Evolutionary conservation across 1,284 basidiomycete genomes (phyloP).

Genomic region (Filobasidium uniguttulatum): DNA sequence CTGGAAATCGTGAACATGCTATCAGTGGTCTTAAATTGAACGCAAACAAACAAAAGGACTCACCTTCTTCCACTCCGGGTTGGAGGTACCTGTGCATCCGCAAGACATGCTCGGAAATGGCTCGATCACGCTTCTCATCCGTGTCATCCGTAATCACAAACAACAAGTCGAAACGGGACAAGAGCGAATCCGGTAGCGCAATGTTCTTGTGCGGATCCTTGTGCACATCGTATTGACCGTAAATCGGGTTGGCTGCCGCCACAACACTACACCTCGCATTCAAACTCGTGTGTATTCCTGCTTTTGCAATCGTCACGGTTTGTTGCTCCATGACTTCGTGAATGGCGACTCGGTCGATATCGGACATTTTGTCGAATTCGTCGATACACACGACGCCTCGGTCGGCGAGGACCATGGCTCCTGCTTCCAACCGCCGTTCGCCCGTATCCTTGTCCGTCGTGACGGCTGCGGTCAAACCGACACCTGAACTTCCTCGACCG

Average conservation of each 20-base stretch:
- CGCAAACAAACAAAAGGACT: slow-evolving; percentile 4
- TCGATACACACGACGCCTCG: slow-evolving; percentile 98
- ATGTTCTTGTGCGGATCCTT: slow-evolving; percentile 99
- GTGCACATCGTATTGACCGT: slow-evolving; percentile 99
- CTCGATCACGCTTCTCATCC: slow-evolving; percentile 83
- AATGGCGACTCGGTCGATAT: slow-evolving; percentile 96
- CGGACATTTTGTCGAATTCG: slow-evolving; percentile 99
- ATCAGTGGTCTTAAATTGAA: not conserved
- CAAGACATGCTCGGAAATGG: slow-evolving; percentile 93
- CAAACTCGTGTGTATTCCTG: slow-evolving; percentile 94
- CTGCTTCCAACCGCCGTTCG: slow-evolving; percentile 89
- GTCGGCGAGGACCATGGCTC: slow-evolving; percentile 99
- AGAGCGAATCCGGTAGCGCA: slow-evolving; percentile 89
- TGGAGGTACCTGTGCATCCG: slow-evolving; percentile 95
- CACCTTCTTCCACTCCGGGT: slow-evolving; percentile 89
- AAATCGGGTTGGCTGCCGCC: slow-evolving; percentile 97
- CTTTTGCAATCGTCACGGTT: slow-evolving; percentile 98
- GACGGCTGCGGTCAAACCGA: slow-evolving; percentile 98
- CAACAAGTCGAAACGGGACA: slow-evolving; percentile 97
- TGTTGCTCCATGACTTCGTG: slow-evolving; percentile 99
- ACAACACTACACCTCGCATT: slow-evolving; percentile 97
- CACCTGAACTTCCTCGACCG: slow-evolving; percentile 90
- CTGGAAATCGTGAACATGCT: slow-evolving; percentile 11
- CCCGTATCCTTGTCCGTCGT: slow-evolving; percentile 93
- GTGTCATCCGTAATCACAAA: slow-evolving; percentile 98